phyloP scores from a whole-genome alignment of 202 grass and related monocot species.

The Saccharum hybrid region DNA sequence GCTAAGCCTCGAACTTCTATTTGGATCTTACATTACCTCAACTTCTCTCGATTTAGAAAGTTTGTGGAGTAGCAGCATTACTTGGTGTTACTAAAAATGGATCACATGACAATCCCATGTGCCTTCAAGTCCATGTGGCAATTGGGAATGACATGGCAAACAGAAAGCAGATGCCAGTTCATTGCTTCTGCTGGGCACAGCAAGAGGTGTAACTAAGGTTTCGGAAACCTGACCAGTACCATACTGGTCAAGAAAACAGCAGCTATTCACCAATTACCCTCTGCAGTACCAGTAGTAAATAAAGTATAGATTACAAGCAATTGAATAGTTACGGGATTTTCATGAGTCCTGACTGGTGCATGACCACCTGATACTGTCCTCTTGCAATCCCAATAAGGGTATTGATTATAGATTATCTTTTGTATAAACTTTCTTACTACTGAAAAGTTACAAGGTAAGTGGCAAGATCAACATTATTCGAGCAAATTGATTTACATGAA shows the following conservation, averaged over 20 bases:
- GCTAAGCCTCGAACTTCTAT: slow-evolving; percentile 30
- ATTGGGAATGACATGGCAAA: slow-evolving; percentile 37
- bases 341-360: neutral
- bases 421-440: neutral
- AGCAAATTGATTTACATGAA: slow-evolving; percentile 20
- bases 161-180: slow-evolving; percentile 6
- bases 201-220: slow-evolving; percentile 1
- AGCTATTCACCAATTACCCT: neutral
- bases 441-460: neutral
- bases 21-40: slow-evolving; percentile 22
- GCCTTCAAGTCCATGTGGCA: slow-evolving; percentile 28
- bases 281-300: neutral
- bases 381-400: neutral
- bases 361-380: neutral
- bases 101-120: slow-evolving; percentile 32
- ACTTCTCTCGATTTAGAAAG: neutral
- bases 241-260: slow-evolving; percentile 1
- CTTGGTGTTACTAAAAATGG: slow-evolving; percentile 28
- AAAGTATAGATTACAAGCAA: neutral
- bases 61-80: slow-evolving; percentile 11
- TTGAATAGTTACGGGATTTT: neutral
- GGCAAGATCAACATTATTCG: neutral
- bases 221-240: neutral
- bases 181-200: neutral
- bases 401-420: neutral